These are phyloP conservation scores for Kluyveromyces lactis DNA, from an alignment of 805 yeast genomes.

Conservation along the genomic window DNA sequence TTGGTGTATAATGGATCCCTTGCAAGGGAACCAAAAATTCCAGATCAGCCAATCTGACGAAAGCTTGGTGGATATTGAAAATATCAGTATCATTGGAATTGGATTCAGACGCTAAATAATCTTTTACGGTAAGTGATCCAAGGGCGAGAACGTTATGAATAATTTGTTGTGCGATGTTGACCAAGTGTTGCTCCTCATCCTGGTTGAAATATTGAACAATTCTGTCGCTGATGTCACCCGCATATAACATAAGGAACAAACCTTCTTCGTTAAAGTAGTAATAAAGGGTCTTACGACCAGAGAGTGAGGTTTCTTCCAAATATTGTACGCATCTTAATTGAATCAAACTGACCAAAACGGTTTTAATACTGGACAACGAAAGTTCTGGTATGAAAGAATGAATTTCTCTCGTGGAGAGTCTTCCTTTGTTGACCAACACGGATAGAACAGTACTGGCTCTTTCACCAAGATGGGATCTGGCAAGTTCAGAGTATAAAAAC, in stretches of 20 bases:
- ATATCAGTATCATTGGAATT: constrained; percentile 17
- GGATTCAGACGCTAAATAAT: constrained; percentile 33
- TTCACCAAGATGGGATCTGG: constrained; percentile 58
- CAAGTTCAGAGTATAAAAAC: constrained; percentile 46
- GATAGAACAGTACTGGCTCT: constrained; percentile 59
- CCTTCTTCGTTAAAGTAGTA: constrained; percentile 63
- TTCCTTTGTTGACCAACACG: constrained; percentile 56
- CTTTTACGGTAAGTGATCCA: constrained; percentile 57
- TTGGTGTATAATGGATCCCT: constrained; percentile 29
- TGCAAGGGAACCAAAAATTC: constrained; percentile 45
- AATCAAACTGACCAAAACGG: constrained; percentile 64
- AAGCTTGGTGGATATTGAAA: constrained; percentile 25
- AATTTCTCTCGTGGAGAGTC: constrained; percentile 51
- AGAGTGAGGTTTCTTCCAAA: constrained; percentile 39
- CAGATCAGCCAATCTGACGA: constrained; percentile 39
- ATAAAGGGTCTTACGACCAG: constrained; percentile 30
- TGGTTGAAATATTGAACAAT: constrained; percentile 34
- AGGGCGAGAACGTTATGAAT: constrained; percentile 60
- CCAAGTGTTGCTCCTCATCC: constrained; percentile 1
- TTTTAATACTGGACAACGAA: constrained; percentile 44
- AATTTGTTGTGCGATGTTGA: constrained; percentile 33
- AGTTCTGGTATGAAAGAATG: constrained; percentile 35
- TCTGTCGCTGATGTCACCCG: constrained; percentile 64
- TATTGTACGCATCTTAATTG: constrained; percentile 71
- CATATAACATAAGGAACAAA: constrained; percentile 52